Evolutionary conservation across 139 green algal genomes (phyloP), one percentile per base, ranked within the genome.

Genomic region (Chlorella ohadii): DNA sequence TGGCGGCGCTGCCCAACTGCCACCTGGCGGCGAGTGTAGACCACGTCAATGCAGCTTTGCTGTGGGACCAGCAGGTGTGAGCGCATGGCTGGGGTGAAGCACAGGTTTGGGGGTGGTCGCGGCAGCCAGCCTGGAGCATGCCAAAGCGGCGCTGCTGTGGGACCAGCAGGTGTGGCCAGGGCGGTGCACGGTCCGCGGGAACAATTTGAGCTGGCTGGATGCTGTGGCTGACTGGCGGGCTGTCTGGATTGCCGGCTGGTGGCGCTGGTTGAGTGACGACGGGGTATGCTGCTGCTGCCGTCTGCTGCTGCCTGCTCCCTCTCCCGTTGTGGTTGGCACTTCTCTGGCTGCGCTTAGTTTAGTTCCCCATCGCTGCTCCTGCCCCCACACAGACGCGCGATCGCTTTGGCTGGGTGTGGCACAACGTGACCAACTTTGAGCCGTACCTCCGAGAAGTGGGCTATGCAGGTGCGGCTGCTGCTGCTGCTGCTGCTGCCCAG

Each of bases 1-100:
- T 98, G 77, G 88, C 95, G 0, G 79, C 82, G 4, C 93, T 93
- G 76, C 84, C 88, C 7, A 86, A 87, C 36, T 71, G 98, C 4
- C 89, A 88, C 75, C 78, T 99, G 51, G 64, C 94, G 2, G 96
- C 96, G 38, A 95, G 87, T 28, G 78, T 96, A 23, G 95, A 99
- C 83, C 92, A 98, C 72, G 87, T 94, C 4, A 95, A 97, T 82
- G 89, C 91, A 1, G 77, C 92, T 0, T 79, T 98, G 74, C 88
- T 98, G 51, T 98, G 94, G 94, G 93, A 96, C 86, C 88, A 88
- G 44, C 86, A 90, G 47, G 81, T 81, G 64, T 20, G 74, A 9
- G 19, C n/a, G n/a, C n/a, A n/a, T n/a, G n/a, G n/a, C n/a, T n/a
- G n/a, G n/a, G n/a, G n/a, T n/a, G n/a, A n/a, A n/a, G n/a, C n/a